Conservation (phyloP, 2,329 filamentous ascomycete species). For the Claviceps arundinis region DNA sequence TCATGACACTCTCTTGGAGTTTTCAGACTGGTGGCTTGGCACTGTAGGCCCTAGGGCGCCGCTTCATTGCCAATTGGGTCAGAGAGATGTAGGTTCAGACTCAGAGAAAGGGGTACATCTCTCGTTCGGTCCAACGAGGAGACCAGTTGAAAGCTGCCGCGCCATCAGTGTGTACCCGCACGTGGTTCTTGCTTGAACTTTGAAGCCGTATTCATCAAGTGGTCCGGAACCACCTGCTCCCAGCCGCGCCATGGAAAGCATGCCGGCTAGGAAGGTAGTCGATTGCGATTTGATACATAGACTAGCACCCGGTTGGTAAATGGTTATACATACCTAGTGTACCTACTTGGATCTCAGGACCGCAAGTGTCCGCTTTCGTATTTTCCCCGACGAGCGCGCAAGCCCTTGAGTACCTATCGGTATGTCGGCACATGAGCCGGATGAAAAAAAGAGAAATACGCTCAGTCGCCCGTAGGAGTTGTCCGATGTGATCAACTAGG, state of each 20-base stretch:
- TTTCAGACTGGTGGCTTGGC: not conserved
- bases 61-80: no score
- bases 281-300: not conserved
- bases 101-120: not conserved
- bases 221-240: not conserved
- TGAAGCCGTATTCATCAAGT: not conserved
- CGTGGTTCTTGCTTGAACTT: not conserved
- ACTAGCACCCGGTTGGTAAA: not conserved
- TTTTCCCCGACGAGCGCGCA: not conserved
- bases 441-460: not conserved
- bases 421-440: not conserved
- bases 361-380: not conserved
- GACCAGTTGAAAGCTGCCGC: not conserved
- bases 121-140: not conserved
- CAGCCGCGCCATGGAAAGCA: not conserved
- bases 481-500: not conserved
- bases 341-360: not conserved
- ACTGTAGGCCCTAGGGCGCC: not conserved
- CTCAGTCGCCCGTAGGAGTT: not conserved
- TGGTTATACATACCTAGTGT: no score
- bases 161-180: not conserved
- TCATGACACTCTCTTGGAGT: not conserved
- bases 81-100: not conserved
- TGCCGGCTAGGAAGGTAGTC: not conserved
- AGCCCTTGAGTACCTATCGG: not conserved